Conservation (phyloP, 1,284 basidiomycete genomes). For the Apiotrichum laibachii region DNA sequence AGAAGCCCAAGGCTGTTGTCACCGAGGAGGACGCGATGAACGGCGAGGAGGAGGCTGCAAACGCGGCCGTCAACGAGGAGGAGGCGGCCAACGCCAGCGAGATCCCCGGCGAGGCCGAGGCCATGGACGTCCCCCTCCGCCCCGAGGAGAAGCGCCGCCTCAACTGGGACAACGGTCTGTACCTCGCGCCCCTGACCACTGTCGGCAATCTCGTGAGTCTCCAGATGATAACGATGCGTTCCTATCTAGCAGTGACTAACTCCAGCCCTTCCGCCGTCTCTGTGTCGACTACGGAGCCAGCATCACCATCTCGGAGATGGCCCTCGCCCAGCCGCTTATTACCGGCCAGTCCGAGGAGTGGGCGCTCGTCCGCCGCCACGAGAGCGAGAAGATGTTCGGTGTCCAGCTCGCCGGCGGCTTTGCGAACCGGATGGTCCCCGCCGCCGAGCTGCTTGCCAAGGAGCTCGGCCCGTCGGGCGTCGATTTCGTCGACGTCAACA, state of each 20-base stretch:
- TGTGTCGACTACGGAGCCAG: constrained; percentile 85
- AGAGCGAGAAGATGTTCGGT: constrained; percentile 84
- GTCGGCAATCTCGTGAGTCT: constrained; percentile 86
- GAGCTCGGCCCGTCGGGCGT: constrained; percentile 62
- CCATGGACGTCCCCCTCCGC: constrained; percentile 57
- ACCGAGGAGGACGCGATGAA: constrained; percentile 46
- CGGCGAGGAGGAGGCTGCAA: constrained; percentile 22
- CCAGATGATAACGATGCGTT: no score
- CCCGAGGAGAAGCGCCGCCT: constrained; percentile 82
- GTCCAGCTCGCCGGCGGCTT: constrained; percentile 65
- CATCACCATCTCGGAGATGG: constrained; percentile 93
- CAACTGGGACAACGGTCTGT: constrained; percentile 83
- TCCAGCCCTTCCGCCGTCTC: constrained; percentile 84
- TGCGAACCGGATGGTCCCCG: constrained; percentile 59
- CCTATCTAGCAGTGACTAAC: background rate
- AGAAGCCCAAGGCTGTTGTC: constrained; percentile 5
- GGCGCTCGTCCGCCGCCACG: constrained; percentile 82
- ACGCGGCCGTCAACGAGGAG: constrained; percentile 23
- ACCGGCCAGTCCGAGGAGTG: constrained; percentile 83
- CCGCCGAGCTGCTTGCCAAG: constrained; percentile 75
- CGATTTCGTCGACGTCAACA: constrained; percentile 90
- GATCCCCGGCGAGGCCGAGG: constrained; percentile 37
- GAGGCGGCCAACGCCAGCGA: constrained; percentile 30
- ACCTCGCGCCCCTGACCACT: constrained; percentile 91
- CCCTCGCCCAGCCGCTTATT: constrained; percentile 75